Evolutionary conservation across 768 basidiomycete species (phyloP), one percentile per base, ranked within the genome.

Genomic region (Suillus subaureus): DNA sequence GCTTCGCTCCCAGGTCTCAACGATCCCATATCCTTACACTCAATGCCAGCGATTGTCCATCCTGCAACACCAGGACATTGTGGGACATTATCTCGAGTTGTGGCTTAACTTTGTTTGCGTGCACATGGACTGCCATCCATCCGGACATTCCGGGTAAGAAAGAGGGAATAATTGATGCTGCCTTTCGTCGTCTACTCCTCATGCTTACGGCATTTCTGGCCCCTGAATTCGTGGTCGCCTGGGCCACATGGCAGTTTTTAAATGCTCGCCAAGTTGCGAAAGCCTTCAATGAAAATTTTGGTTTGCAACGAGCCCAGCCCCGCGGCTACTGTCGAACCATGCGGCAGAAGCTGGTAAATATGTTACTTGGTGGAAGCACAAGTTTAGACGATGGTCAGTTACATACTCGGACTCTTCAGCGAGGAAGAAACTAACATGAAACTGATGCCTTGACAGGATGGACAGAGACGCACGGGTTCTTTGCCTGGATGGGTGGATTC

Each of bases 121-220:
- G 77, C 64, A 72, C 70, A 28, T 78, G 77, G 78, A 69, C 69
- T 21, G 65, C 74, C 6, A 45, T 76, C 9, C 78, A 77, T 42
- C 72, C 70, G 13, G 74, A 78, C 64, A 70, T 78, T 23, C 72
- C 77, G 9, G 42, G 23, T 33, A 62, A 64, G 3, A 49, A 70
- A 9, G 69, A 70, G 11, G 55, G 64, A 6, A 26, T 8, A n/a
- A 39, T 55, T 28, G 49, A 43, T 23, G 18, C 57, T 18, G 35
- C 56, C 2, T 18, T 37, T 28, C 64, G 66, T 9, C 61, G 70
- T 31, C 28, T 73, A 7, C 31, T 55, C 26, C 33, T 72, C n/a
- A 72, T 74, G 63, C 45, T 74, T 33, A 61, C 67, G 63, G 68
- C 71, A 0, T 23, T 77, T 2, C 4, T 45, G 3, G 21, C 9